Evolutionary conservation across 73 alveolate species (phyloP).

Genomic region (Paramecium caudatum): DNA sequence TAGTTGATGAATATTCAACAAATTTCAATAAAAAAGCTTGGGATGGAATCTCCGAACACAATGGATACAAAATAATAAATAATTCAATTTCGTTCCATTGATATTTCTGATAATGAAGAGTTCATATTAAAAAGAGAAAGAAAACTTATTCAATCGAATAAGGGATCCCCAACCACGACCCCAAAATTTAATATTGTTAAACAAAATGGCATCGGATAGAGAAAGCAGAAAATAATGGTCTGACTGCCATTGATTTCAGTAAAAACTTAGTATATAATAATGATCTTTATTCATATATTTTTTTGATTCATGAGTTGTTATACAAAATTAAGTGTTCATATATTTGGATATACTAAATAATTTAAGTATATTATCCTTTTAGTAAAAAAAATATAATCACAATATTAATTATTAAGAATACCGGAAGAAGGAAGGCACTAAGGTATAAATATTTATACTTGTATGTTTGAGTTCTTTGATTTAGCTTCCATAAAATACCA

Average conservation of each 20-base stretch:
- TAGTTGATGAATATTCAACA: background rate
- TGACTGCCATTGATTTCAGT: background rate
- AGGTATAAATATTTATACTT: background rate
- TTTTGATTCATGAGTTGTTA: no score
- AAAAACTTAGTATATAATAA: background rate
- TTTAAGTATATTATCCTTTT: background rate
- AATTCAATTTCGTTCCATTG: background rate
- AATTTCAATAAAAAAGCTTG: background rate
- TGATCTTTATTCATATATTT: no score
- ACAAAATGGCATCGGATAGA: background rate
- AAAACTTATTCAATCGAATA: background rate
- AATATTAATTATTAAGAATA: slow-evolving; percentile 14
- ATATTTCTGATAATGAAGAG: slow-evolving; percentile 1
- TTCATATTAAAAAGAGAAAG: slow-evolving; percentile 11
- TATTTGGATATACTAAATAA: background rate
- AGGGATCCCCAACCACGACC: slow-evolving; percentile 21
- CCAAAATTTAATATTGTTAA: slow-evolving; percentile 18
- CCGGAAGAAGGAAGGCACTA: slow-evolving; percentile 33
- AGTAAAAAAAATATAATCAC: no score
- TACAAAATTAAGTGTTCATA: background rate
- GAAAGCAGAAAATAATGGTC: background rate
- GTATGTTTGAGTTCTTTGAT: background rate
- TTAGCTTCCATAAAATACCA: background rate
- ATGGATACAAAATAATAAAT: background rate
- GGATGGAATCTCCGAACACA: background rate